phyloP scores from a whole-genome alignment of 164 flowering plant species.

The Paratinospora sagittata region DNA sequence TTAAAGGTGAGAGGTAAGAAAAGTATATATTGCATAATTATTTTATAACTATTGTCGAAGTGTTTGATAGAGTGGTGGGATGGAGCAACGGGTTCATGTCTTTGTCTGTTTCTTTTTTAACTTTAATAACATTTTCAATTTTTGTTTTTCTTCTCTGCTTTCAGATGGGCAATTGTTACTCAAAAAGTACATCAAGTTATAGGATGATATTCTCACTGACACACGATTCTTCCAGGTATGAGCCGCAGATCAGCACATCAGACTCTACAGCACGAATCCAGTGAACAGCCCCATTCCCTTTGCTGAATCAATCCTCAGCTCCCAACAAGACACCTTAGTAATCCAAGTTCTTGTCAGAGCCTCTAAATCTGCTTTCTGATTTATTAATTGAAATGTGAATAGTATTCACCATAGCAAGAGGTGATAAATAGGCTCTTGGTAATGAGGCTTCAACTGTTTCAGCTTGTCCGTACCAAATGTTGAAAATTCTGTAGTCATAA shows the following conservation, averaged over 20 bases:
- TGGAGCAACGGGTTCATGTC: no score
- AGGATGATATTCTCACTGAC: background rate
- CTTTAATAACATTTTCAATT: no score
- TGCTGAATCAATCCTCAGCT: background rate
- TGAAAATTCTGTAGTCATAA: background rate
- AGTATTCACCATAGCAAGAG: no score
- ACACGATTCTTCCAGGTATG: background rate
- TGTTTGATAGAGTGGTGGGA: no score
- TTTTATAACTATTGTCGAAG: no score
- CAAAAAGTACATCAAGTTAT: background rate
- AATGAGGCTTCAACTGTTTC: background rate
- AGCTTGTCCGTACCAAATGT: background rate
- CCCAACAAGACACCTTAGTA: background rate
- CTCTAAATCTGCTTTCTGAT: background rate
- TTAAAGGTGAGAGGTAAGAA: no score
- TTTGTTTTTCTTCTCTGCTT: background rate
- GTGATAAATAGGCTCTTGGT: no score
- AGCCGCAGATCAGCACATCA: no score
- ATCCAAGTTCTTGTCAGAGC: background rate
- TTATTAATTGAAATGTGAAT: background rate
- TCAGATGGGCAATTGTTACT: background rate
- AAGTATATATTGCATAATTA: no score
- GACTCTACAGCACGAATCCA: background rate
- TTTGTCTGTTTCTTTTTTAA: no score
- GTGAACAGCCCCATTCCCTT: background rate